Evolutionary conservation across 2,329 filamentous ascomycete genomes (phyloP), one percentile per base, ranked within the genome.

Genomic region (Ceratocystis cacaofunesta): DNA sequence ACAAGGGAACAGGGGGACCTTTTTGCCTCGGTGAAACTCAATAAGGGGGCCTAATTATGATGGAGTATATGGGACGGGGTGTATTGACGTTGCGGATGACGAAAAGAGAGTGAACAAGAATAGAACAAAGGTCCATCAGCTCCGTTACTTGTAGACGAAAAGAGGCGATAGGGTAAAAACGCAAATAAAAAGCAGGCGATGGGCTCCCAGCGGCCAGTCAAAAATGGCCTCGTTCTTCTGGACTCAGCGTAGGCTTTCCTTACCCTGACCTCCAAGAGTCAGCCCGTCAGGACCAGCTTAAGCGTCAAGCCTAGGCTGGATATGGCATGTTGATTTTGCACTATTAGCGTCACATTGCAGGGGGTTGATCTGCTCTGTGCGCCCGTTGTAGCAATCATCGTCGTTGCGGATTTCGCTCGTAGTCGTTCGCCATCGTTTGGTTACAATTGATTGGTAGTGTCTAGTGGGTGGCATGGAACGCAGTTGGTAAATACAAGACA

Each of bases 311-410:
- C 52, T 57, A 57, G 52, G 28, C 52, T 57, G 10, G 28, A 57
- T 32, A 57, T 57, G 52, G 52, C 52, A 32, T 57, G 52, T 57
- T 57, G 22, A 57, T 57, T 57, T 57, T 57, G 52, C 52, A 57
- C 52, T 30, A 57, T 30, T 57, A 57, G 15, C 22, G 25, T 57
- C 52, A 57, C 28, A 57, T 57, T 57, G 25, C 52, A 57, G 52
- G 52, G 52, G 52, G 50, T 30, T 30, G 25, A 57, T 57, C 28
- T 57, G 52, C 52, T 57, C 52, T 57, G 52, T 57, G 52, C 52
- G 52, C 52, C 52, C 52, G 52, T 57, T 57, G 22, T 50, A 50
- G 48, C 17, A 50, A 50, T 50, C 48, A 50, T 50, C 48, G 48
- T 50, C 48, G 48, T 19, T 22, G 48, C 36, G 36, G 8, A 10